Base-by-base conservation (phyloP, 2,329 filamentous ascomycete genomes). In the Ophiocordyceps robertsii region DNA sequence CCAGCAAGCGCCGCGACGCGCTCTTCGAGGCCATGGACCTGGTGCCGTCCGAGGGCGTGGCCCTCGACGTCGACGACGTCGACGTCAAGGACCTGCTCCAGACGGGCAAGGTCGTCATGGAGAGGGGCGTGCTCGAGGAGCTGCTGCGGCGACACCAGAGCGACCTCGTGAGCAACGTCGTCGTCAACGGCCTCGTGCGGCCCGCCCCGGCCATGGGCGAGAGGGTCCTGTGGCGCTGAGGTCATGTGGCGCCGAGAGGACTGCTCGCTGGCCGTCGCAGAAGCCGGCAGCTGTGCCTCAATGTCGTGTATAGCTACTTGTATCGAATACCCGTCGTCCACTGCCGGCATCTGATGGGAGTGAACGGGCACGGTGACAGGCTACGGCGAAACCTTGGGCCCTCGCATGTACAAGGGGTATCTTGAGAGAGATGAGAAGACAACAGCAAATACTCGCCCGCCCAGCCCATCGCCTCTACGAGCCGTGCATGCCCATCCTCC, bases 31-130 rank as follows among this genome's bases (percentile, higher is more conserved):
- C 81, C 30, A 68, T 95, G 56, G 71, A 74, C 41, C 66, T 75
- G 45, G 64, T 81, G 47, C 75, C 73, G 9, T 67, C 75, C 54
- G 74, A 88, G 47, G 86, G 84, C 17, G 75, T 78, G 43, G 81
- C 82, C 9, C 67, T 88, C 51, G 73, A 76, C 44, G 69, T 82
- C 45, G 67, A 73, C n/a, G 83, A 94, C 48, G 86, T 98, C 31
- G 92, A 96, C 63, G 87, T 98, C 48, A 98, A 96, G 74, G 85
- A 96, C 60, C 64, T 98, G 49, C 66, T 98, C 51, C 85, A 92
- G 67, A 80, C 82, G 42, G 84, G 84, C 42, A 79, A 88, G 55
- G 68, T 98, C 46, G 80, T 98, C 46, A 78, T 98, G 54, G 92
- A 98, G 73, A 77, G 83, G 60, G 66, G 68, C 36, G 90, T 90